Conservation (phyloP, 352 stramenopile genomes). For the Phytophthora tubulina region DNA sequence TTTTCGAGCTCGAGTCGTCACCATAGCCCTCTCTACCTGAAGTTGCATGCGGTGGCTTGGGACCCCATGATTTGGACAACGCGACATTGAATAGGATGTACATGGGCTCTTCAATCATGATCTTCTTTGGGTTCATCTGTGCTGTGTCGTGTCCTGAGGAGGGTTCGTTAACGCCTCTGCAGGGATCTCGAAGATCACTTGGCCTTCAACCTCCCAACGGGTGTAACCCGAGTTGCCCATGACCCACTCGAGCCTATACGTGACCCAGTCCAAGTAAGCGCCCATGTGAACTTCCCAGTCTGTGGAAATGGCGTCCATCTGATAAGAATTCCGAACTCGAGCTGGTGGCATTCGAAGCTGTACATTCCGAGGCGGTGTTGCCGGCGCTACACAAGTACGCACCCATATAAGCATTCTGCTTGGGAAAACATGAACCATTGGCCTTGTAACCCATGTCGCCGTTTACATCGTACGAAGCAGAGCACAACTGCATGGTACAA, state of each 20-base stretch:
- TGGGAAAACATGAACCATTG: background rate
- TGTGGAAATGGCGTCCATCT: background rate
- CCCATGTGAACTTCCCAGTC: background rate
- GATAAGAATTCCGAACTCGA: background rate
- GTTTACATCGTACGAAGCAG: conserved; percentile 3
- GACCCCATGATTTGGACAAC: background rate
- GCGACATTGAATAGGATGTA: background rate
- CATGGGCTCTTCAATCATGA: background rate
- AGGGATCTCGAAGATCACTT: background rate
- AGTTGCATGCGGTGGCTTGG: background rate
- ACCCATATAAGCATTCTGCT: background rate
- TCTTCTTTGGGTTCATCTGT: background rate
- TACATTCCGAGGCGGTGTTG: background rate
- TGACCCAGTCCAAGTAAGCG: background rate
- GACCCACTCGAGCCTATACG: background rate
- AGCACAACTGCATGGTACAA: conserved; percentile 2
- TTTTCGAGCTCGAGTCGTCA: background rate
- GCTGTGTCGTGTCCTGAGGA: background rate
- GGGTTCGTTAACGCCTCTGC: background rate
- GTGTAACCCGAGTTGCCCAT: background rate
- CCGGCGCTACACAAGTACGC: background rate
- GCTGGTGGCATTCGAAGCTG: background rate
- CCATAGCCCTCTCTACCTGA: background rate
- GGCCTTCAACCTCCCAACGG: background rate
- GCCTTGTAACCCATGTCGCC: background rate